A percentile compares a stretch with the other conserved stretches of the same genome.
Conservation (phyloP, 2,329 filamentous ascomycete species). For the Claviceps digitariae region DNA sequence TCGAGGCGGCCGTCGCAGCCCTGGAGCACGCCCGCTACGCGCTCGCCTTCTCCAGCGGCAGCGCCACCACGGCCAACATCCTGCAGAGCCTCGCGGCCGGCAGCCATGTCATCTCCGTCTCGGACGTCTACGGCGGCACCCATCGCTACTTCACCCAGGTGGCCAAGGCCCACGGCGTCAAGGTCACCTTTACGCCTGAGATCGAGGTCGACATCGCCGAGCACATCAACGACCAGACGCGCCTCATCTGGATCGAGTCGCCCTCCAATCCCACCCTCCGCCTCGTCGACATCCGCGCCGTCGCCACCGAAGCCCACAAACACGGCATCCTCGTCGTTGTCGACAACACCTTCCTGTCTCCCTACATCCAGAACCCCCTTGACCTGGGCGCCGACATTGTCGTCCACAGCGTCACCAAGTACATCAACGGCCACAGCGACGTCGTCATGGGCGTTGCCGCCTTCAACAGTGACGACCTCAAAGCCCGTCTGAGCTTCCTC, state of each 20-base stretch:
- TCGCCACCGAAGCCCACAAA: constrained; percentile 69
- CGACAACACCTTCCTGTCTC: constrained; percentile 95
- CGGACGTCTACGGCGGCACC: constrained; percentile 94
- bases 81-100: constrained; percentile 83
- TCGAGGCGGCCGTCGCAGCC: constrained; percentile 80
- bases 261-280: constrained; percentile 90
- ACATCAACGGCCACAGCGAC: constrained; percentile 95
- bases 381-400: constrained; percentile 94
- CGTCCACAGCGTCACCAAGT: constrained; percentile 95
- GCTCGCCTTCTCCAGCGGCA: constrained; percentile 87
- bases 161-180: constrained; percentile 82
- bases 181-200: constrained; percentile 84
- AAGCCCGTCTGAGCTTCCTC: constrained; percentile 69
- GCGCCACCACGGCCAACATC: constrained; percentile 83
- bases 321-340: constrained; percentile 93
- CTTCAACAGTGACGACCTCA: constrained; percentile 76
- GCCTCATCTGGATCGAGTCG: constrained; percentile 89
- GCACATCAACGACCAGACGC: constrained; percentile 79
- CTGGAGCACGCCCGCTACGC: constrained; percentile 88
- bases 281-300: constrained; percentile 81
- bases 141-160: constrained; percentile 99
- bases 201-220: constrained; percentile 79
- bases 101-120: constrained; percentile 90
- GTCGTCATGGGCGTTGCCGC: constrained; percentile 96
- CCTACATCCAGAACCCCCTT: constrained; percentile 93